Evolutionary conservation across 1,139 yeast species (phyloP).

Genomic region (Debaryomyces sp.): DNA sequence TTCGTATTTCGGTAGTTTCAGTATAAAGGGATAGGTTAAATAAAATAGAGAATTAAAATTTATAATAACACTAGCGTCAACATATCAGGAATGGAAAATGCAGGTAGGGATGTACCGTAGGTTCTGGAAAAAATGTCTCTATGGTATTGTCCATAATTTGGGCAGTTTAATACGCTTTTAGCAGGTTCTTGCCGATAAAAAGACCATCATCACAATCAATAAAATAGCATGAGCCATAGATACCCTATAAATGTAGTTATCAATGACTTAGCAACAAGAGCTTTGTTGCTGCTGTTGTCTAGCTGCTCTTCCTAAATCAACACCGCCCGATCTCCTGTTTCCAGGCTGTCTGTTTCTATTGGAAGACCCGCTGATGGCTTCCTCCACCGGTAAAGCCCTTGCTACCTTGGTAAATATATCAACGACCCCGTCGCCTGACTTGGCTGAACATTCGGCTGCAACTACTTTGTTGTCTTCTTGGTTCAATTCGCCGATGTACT

Average conservation of each 20-base stretch:
- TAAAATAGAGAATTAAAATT: not conserved
- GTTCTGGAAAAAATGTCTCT: not conserved
- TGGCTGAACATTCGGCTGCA: conserved; percentile 50
- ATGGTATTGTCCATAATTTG: not conserved
- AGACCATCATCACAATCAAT: not conserved
- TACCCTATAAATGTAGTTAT: not conserved
- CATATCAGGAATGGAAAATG: not conserved
- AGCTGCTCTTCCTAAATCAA: conserved; percentile 40
- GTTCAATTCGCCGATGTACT: conserved; percentile 35
- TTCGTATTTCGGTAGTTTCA: not conserved
- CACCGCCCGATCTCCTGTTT: conserved; percentile 33
- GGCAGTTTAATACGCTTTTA: not conserved
- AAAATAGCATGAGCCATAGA: not conserved
- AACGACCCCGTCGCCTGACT: conserved; percentile 49
- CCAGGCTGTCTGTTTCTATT: conserved; percentile 29
- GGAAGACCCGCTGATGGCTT: conserved; percentile 29
- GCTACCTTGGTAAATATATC: conserved; percentile 47
- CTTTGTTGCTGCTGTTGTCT: conserved; percentile 26
- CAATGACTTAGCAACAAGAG: conserved; percentile 29
- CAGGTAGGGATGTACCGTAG: not conserved
- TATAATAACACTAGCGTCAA: not conserved
- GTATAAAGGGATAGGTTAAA: not conserved
- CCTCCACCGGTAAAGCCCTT: conserved; percentile 48
- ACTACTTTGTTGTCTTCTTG: conserved; percentile 31
- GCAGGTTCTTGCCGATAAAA: not conserved